phyloP scores from a whole-genome alignment of 1,284 basidiomycete genomes.

The Thecaphora thlaspeos region DNA sequence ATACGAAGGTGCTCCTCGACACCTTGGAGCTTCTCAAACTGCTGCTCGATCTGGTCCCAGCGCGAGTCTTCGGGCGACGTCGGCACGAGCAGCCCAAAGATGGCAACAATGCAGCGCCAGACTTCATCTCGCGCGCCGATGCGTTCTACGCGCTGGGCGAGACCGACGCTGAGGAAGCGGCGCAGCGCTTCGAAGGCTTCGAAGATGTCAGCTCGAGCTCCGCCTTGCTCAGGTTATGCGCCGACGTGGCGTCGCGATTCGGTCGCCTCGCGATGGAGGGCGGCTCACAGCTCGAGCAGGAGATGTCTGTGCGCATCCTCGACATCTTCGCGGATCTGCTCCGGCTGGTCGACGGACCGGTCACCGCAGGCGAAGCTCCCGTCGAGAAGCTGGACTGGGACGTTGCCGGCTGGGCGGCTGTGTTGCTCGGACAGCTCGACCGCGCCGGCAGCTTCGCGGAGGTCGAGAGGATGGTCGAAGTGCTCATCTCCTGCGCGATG shows the following conservation, averaged over 20 bases:
- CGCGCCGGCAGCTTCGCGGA: conserved; percentile 24
- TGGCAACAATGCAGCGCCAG: not conserved
- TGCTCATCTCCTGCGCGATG: conserved; percentile 37
- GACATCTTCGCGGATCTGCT: conserved; percentile 32
- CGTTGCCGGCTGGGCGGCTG: conserved; percentile 10
- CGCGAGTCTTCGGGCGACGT: conserved; percentile 38
- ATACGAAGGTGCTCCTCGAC: conserved; percentile 8
- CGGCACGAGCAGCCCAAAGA: not conserved
- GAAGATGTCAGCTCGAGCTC: conserved; percentile 19
- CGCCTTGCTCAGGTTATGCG: conserved; percentile 17
- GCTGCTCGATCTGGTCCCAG: conserved; percentile 36
- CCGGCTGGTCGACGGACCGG: conserved; percentile 25
- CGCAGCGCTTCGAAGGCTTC: conserved; percentile 25
- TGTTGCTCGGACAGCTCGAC: conserved; percentile 19
- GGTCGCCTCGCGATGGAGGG: not conserved
- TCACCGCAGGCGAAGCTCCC: conserved; percentile 14
- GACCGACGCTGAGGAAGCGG: conserved; percentile 33
- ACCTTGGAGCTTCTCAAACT: conserved; percentile 34
- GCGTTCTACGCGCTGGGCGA: conserved; percentile 30
- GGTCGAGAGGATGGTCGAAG: conserved; percentile 32
- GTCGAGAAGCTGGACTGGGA: conserved; percentile 21
- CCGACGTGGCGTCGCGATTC: conserved; percentile 11
- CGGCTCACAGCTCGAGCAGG: conserved; percentile 1
- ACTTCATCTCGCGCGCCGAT: conserved; percentile 24
- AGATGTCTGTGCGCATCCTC: conserved; percentile 25